phyloP scores from a whole-genome alignment of 768 basidiomycete genomes.

The Mycena maculata region DNA sequence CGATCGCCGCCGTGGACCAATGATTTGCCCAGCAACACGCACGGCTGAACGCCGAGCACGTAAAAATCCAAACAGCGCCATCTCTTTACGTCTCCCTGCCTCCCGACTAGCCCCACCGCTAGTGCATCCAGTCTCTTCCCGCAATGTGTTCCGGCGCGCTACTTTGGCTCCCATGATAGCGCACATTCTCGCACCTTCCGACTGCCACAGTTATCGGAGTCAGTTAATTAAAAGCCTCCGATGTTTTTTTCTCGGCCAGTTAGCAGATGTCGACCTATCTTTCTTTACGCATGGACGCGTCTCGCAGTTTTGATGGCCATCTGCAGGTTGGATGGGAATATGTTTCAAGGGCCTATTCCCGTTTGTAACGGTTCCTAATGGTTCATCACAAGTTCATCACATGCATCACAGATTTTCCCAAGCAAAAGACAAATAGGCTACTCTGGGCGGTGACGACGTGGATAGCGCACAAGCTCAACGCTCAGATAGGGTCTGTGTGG shows the following conservation, averaged over 20 bases:
- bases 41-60: neutral
- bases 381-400: no score
- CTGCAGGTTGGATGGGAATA: neutral
- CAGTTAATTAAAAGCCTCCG: no score
- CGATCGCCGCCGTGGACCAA: neutral
- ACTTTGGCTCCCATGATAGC: neutral
- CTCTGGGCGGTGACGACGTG: neutral
- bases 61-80: no score
- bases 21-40: no score
- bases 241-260: no score
- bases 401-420: neutral
- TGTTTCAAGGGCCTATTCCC: constrained; percentile 12
- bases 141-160: neutral
- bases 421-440: neutral
- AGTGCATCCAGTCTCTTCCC: neutral
- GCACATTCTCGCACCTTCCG: neutral
- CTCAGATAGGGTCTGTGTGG: neutral
- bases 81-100: no score
- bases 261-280: no score
- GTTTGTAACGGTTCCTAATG: no score
- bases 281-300: neutral
- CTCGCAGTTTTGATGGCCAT: constrained; percentile 20
- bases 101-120: no score
- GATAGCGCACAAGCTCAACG: neutral
- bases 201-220: constrained; percentile 4